These are phyloP conservation scores for Psilocybe azurescens DNA, from an alignment of 768 basidiomycete species.

Conservation along the genomic window DNA sequence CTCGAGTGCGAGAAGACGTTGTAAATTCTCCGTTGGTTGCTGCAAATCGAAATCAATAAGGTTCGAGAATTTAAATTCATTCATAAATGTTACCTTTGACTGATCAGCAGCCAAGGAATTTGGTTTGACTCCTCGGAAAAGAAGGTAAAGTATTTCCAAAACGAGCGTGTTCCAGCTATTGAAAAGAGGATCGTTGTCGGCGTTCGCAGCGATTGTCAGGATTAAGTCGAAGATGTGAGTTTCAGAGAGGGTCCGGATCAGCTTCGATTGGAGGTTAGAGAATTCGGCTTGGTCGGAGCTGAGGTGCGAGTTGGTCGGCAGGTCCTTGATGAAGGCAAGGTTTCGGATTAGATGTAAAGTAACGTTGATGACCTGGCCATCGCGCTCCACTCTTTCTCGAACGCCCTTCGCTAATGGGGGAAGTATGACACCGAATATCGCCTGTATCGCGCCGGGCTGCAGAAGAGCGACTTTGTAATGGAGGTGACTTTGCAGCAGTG, in stretches of 20 bases:
- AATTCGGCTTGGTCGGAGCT: conserved; percentile 84
- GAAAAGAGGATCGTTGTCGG: conserved; percentile 76
- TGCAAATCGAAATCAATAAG: conserved; percentile 31
- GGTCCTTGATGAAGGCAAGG: conserved; percentile 92
- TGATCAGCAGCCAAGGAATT: conserved; percentile 60
- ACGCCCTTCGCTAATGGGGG: conserved; percentile 75
- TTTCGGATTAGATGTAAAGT: conserved; percentile 91
- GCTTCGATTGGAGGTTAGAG: conserved; percentile 76
- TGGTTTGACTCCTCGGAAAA: conserved; percentile 83
- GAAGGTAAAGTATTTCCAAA: conserved; percentile 91
- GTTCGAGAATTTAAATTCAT: conserved; percentile 13
- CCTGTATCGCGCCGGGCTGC: conserved; percentile 68
- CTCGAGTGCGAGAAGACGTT: conserved; percentile 80
- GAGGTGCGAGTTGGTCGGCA: conserved; percentile 68
- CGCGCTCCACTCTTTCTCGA: conserved; percentile 77
- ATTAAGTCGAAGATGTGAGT: conserved; percentile 79
- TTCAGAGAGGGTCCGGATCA: conserved; percentile 73
- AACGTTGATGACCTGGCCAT: conserved; percentile 87
- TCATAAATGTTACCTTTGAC: conserved; percentile 53
- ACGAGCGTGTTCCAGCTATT: conserved; percentile 88
- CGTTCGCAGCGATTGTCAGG: conserved; percentile 84
- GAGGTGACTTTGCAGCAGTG: conserved; percentile 79
- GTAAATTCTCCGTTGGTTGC: conserved; percentile 74
- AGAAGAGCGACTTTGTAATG: conserved; percentile 88
- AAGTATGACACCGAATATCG: conserved; percentile 75